These are phyloP conservation scores for Cercospora sojina DNA, from an alignment of 2,329 filamentous ascomycete genomes.

Conservation along the genomic window DNA sequence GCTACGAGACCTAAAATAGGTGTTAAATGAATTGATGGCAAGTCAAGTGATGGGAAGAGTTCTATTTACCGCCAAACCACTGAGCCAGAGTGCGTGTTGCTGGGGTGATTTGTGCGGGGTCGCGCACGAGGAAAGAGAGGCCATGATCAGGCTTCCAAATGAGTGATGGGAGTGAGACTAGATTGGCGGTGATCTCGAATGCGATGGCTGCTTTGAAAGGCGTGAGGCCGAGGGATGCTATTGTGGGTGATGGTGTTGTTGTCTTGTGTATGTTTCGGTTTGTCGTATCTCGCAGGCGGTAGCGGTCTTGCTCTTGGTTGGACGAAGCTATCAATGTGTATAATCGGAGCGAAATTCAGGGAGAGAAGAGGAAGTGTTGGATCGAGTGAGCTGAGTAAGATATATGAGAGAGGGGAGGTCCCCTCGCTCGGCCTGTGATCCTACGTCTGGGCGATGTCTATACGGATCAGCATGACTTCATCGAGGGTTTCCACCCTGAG, in stretches of 20 bases:
- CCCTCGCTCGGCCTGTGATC: neutral
- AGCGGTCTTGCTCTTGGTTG: neutral
- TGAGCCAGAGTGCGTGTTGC: slow-evolving; percentile 8
- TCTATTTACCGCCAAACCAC: slow-evolving; percentile 2
- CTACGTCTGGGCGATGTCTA: neutral
- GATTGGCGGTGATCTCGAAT: slow-evolving; percentile 11
- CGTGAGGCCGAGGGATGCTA: slow-evolving; percentile 15
- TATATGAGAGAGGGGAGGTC: neutral
- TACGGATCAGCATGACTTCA: neutral
- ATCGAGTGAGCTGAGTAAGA: too few species aligned
- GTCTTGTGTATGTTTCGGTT: neutral
- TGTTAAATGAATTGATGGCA: neutral
- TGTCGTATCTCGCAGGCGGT: neutral
- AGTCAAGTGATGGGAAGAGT: neutral
- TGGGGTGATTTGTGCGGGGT: slow-evolving; percentile 11
- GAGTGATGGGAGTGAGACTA: slow-evolving; percentile 16
- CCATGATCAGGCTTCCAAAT: slow-evolving; percentile 15
- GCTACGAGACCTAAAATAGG: neutral
- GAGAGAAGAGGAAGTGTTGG: neutral
- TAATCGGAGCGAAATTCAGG: too few species aligned
- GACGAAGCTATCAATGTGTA: neutral
- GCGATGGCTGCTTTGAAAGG: slow-evolving; percentile 18
- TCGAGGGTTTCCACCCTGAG: neutral
- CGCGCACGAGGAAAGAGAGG: slow-evolving; percentile 16
- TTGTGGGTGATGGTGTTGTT: neutral